Evolutionary conservation across 768 basidiomycete species (phyloP), one percentile per base, ranked within the genome.

Genomic region (Collybiopsis confluens): DNA sequence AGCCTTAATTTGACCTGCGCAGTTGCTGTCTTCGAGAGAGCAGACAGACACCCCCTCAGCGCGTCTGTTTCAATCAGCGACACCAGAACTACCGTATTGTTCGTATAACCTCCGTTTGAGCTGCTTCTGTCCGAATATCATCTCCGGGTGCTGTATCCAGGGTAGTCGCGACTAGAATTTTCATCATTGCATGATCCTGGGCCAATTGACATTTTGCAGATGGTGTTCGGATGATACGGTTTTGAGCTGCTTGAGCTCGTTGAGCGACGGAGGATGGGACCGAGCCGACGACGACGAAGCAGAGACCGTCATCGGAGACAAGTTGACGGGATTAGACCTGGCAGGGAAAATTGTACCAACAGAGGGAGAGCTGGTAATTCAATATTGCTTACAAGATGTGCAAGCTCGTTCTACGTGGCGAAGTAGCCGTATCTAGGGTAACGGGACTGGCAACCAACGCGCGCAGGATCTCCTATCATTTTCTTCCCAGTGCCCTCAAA

Each of bases 191-290:
- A 11, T 75, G 69, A 58, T 91, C 85, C 40, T 73, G 68, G 1
- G 83, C 80, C 1, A 88, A 68, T 13, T 75, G 65, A 2, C 73
- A 62, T 64, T 92, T 92, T 1, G 86, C 86, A 0, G 81, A 78
- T 0, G 87, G 88, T 57, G 90, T 92, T 1, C 90, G 90, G 36
- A 91, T 90, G 45, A 90, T 85, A 1, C 75, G 65, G 65, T 91
- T 91, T 90, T 90, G 55, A 82, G 76, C 56, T 75, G 71, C 69
- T 88, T 90, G 58, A 90, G 79, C 47, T 67, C 68, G 16, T 23
- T 48, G 4, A 38, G 35, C 2, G 47, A 26, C 4, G 47, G 35
- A 3, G 35, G 23, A 13, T 18, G 35, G 5, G 15, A 10, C 13
- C 35, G 47, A 13, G 33, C 35, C 2, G 47, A 37, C 47, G 33